Evolutionary conservation across 75 land plant genomes (phyloP).

Genomic region (Ceratopteris richardii): DNA sequence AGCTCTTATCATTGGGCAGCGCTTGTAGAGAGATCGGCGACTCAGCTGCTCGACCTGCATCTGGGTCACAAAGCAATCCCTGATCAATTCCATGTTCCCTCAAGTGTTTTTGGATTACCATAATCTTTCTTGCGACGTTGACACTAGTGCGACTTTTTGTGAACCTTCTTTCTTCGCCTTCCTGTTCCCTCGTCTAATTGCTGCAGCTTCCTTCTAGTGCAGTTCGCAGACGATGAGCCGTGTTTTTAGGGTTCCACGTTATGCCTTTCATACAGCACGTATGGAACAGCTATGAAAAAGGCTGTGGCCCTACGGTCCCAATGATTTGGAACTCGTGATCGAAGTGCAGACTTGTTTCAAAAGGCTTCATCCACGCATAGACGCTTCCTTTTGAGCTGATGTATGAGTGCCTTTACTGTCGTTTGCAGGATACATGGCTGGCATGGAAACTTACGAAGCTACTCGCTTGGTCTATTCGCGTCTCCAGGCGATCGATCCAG

Average conservation of each 20-base stretch:
- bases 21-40: too few relatives aligned
- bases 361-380: background rate
- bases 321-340: background rate
- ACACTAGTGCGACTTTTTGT: background rate
- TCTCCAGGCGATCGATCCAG: constrained; percentile 77
- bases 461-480: constrained; percentile 62
- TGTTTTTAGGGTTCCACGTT: background rate
- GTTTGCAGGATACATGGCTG: constrained; percentile 1
- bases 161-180: background rate
- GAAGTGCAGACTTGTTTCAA: background rate
- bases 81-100: too few relatives aligned
- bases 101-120: too few relatives aligned
- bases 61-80: too few relatives aligned
- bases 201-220: background rate
- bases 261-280: background rate
- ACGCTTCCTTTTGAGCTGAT: too few relatives aligned
- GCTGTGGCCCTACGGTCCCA: background rate
- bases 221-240: background rate
- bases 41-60: too few relatives aligned
- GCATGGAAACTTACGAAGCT: constrained; percentile 88
- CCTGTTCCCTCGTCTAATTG: background rate
- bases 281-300: background rate
- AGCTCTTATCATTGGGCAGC: too few relatives aligned
- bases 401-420: background rate
- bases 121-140: background rate